Base-by-base conservation (phyloP, 495 filamentous ascomycete species). In the Elasticomyces elasticus region DNA sequence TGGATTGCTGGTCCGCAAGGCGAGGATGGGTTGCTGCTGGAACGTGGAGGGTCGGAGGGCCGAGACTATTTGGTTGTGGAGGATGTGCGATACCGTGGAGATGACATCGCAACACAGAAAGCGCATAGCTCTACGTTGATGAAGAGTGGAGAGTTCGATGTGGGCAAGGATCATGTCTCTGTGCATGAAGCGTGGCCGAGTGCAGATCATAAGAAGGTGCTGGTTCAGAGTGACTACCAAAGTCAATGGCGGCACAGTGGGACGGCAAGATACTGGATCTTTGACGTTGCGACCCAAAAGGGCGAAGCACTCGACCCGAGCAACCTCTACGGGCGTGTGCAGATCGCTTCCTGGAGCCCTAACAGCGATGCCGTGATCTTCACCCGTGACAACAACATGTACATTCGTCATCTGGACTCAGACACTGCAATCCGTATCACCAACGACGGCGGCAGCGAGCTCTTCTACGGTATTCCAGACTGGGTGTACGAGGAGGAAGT, bases 401-500 rank as follows among this genome's bases (percentile, higher is more conserved):
- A 80, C 62, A 64, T 95, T 23, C 83, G 94, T 40, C 81, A 83
- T 38, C 64, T 96, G 33, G 71, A 76, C 13, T 75, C 74, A 0
- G 60, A 73, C n/a, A 64, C 68, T 5, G 79, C 89, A 13, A 76
- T 73, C 4, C 80, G 82, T 54, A 83, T 98, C 54, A 98, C 92
- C 13, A 83, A 72, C 55, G 89, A 97, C 66, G 92, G 92, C 35
- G 85, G 90, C 0, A 68, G 75, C 1, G 79, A 97, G 54, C 77
- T 92, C 15, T 97, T 98, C 73, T 94, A 97, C 62, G 92, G 92
- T 20, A 81, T 95, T n/a, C 92, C 92, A 0, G 92, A 98, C 68
- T 98, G 92, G 92, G 92, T 98, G 0, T 98, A 96, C 60, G 92
- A 98, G 65, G 92, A 98, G 65, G 92, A 98, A 68, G 90, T 98